Evolutionary conservation across 768 basidiomycete genomes (phyloP).

Genomic region (Agaricus sinodeliciosus): DNA sequence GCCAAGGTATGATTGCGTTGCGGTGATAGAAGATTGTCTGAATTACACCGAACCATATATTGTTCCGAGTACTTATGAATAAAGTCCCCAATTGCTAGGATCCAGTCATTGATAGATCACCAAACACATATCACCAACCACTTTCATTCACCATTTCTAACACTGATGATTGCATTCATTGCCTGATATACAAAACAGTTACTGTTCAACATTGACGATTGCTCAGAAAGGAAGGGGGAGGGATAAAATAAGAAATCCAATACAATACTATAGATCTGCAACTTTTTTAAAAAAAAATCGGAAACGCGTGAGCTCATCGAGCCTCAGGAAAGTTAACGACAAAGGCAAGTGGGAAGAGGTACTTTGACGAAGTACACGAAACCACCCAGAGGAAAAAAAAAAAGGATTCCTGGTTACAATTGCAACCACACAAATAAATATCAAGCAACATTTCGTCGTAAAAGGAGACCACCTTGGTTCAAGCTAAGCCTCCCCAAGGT

Average conservation of each 20-base stretch:
- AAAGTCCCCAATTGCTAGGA: too few relatives aligned
- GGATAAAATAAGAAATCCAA: neutral
- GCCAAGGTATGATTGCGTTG: too few relatives aligned
- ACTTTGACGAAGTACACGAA: neutral
- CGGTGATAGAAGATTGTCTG: too few relatives aligned
- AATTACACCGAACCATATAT: too few relatives aligned
- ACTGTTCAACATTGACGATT: neutral
- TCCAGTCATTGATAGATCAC: neutral
- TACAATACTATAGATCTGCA: slow-evolving; percentile 9
- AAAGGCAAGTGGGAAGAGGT: neutral
- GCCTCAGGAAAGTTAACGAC: too few relatives aligned
- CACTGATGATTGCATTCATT: slow-evolving; percentile 5
- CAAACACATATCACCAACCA: neutral
- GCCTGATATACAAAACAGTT: slow-evolving; percentile 10
- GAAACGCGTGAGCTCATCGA: too few relatives aligned
- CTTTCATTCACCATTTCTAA: neutral
- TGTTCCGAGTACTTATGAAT: too few relatives aligned
- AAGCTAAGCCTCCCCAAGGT: slow-evolving; percentile 73
- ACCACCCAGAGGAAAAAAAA: neutral
- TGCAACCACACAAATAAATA: neutral
- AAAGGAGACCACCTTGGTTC: slow-evolving; percentile 8
- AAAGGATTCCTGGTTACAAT: too few relatives aligned
- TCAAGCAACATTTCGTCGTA: too few relatives aligned
- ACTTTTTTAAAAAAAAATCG: neutral
- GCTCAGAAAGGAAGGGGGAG: neutral